Evolutionary conservation across 805 yeast species (phyloP).

Genomic region (Candida cerambycidarum): DNA sequence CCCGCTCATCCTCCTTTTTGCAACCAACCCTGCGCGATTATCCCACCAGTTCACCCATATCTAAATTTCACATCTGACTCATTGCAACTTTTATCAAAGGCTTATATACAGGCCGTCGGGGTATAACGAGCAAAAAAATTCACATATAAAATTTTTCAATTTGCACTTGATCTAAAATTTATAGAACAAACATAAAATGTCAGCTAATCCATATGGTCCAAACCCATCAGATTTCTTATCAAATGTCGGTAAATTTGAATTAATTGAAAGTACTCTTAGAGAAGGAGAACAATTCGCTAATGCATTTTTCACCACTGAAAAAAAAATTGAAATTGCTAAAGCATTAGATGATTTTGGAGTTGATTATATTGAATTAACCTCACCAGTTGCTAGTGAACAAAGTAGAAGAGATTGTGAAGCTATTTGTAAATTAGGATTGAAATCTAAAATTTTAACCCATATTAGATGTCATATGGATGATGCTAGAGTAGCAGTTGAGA

Average conservation of each 20-base stretch:
- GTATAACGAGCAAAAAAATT: background rate
- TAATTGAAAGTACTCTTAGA: slow-evolving; percentile 93
- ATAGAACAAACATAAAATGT: slow-evolving; percentile 11
- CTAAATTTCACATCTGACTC: slow-evolving; percentile 1
- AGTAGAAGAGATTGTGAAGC: slow-evolving; percentile 94
- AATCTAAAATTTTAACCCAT: slow-evolving; percentile 93
- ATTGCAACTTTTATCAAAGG: slow-evolving; percentile 4
- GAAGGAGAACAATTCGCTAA: slow-evolving; percentile 99
- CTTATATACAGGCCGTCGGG: slow-evolving; percentile 7
- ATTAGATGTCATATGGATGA: slow-evolving; percentile 99
- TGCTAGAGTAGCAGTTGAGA: slow-evolving; percentile 93
- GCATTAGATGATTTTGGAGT: slow-evolving; percentile 98
- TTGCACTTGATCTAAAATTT: background rate
- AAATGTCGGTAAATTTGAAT: slow-evolving; percentile 83
- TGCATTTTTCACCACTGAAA: slow-evolving; percentile 91
- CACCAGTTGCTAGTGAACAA: slow-evolving; percentile 98
- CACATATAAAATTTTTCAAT: slow-evolving; percentile 4
- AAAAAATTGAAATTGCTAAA: slow-evolving; percentile 94
- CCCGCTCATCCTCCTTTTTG: no score
- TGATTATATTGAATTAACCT: slow-evolving; percentile 94
- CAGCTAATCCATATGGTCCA: slow-evolving; percentile 85
- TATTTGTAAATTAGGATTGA: slow-evolving; percentile 93
- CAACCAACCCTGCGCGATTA: no score
- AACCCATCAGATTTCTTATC: slow-evolving; percentile 91
- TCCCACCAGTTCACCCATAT: background rate